Evolutionary conservation across 2,329 filamentous ascomycete species (phyloP).

Genomic region (Zymoseptoria brevis): DNA sequence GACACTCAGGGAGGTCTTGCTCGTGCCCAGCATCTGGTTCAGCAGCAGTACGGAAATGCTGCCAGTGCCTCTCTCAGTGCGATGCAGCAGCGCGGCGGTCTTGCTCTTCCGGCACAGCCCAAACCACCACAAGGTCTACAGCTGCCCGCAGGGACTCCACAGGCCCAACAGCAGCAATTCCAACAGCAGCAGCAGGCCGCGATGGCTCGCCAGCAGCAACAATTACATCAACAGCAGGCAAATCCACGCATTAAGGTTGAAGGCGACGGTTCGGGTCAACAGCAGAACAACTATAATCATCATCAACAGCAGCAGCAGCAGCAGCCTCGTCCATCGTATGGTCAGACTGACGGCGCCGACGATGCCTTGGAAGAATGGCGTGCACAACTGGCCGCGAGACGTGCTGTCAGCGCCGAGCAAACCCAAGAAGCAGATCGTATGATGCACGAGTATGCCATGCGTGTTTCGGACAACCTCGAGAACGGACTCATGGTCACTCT

Average conservation of each 20-base stretch:
- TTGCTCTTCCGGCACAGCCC: constrained; percentile 26
- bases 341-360: constrained; percentile 69
- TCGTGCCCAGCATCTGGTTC: constrained; percentile 47
- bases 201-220: constrained; percentile 30
- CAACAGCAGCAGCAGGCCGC: constrained; percentile 33
- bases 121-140: constrained; percentile 29
- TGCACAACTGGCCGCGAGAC: constrained; percentile 52
- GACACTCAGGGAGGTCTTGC: constrained; percentile 34
- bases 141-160: constrained; percentile 31
- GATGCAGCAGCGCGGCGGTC: constrained; percentile 36
- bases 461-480: constrained; percentile 60
- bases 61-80: constrained; percentile 61
- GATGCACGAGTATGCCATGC: constrained; percentile 60
- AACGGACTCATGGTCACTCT: constrained; percentile 71
- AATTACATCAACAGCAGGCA: constrained; percentile 29
- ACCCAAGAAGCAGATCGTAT: constrained; percentile 56
- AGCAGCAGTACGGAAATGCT: constrained; percentile 53
- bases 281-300: constrained; percentile 25
- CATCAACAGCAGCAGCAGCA: constrained; percentile 28
- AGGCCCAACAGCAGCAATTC: constrained; percentile 30
- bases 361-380: constrained; percentile 49
- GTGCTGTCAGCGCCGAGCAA: constrained; percentile 45
- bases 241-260: constrained; percentile 32
- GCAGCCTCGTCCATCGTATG: constrained; percentile 35
- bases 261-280: constrained; percentile 21